Evolutionary conservation across 768 basidiomycete genomes (phyloP), one percentile per base, ranked within the genome.

Genomic region (Suillus placidus): DNA sequence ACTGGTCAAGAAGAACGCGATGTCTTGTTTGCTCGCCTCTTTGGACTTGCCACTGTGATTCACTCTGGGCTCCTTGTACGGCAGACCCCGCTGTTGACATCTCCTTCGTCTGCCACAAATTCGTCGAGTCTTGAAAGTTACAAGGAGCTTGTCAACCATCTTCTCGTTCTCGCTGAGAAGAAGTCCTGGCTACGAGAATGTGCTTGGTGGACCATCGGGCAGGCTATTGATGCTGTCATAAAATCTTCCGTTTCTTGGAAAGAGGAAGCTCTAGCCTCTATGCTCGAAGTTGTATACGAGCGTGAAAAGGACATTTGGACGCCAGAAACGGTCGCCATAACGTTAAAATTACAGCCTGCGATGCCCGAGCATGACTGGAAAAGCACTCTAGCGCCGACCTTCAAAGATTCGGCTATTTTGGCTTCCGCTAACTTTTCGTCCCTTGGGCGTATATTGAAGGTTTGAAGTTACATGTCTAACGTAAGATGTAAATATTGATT

Each of bases 1-100:
- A 89, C 88, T 49, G 91, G 95, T 3, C 91, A 95, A 73, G 97
- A 99, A 78, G 93, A 95, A 78, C 88, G 97, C 65, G 97, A 99
- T 76, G 79, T 93, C 58, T 83, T 95, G 60, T 98, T 99, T 74
- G 95, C 95, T 12, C 88, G 94, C 34, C 82, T 99, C 13, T 97
- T 99, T 75, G 97, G 97, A 20, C 81, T 97, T 65, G 89, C 89
- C 20, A 83, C 94, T 18, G 81, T 98, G 71, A 85, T 97, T 62
- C 90, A 92, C 66, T 98, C 97, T 3, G 89, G 92, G 30, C 82
- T 96, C 56, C 82, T 96, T 62, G 86, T 91, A 45, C 87, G 90
- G 61, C 79, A 82, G 34, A 83, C 75, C 6, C 83, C 88, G 3
- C 76, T 90, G 7, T 80, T 82, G 12, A 79, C 80, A 26, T 84